Conservation (phyloP, 805 yeast genomes). For the Peterozyma toletana region DNA sequence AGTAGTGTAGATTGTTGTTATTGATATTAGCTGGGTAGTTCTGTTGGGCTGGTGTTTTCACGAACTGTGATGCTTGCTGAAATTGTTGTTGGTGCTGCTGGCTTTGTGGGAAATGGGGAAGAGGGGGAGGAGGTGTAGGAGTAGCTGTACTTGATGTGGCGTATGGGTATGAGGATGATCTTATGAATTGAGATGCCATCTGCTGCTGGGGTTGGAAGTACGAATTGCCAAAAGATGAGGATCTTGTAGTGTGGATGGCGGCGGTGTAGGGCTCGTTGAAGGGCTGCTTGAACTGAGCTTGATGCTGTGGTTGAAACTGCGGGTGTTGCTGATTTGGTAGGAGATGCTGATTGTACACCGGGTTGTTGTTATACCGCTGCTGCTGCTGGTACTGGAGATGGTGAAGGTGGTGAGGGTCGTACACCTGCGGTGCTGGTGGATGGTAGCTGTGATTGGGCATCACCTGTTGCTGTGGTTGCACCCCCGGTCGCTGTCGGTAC, state of each 20-base stretch:
- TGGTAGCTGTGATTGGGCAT: neutral
- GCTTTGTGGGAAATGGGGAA: neutral
- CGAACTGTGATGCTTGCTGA: neutral
- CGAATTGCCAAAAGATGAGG: neutral
- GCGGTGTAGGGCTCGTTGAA: neutral
- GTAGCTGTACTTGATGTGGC: neutral
- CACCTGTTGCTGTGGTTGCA: neutral
- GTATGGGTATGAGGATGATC: neutral
- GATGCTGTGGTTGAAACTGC: neutral
- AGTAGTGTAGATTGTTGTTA: too few relatives aligned
- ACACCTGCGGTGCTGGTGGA: neutral
- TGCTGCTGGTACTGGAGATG: slow-evolving; percentile 2
- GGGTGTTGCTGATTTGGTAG: neutral
- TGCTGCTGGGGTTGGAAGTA: too few relatives aligned
- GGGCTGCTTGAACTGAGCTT: neutral
- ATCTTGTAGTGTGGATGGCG: neutral
- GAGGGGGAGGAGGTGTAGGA: neutral
- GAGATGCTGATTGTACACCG: neutral
- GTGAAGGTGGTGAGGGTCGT: neutral
- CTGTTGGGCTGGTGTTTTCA: neutral
- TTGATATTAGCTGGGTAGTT: too few relatives aligned
- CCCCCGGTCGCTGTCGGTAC: neutral
- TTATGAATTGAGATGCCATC: neutral
- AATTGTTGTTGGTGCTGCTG: neutral
- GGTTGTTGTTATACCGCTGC: neutral